These are phyloP conservation scores for Xanthoconium purpureum DNA, from an alignment of 768 basidiomycete species.

Conservation along the genomic window DNA sequence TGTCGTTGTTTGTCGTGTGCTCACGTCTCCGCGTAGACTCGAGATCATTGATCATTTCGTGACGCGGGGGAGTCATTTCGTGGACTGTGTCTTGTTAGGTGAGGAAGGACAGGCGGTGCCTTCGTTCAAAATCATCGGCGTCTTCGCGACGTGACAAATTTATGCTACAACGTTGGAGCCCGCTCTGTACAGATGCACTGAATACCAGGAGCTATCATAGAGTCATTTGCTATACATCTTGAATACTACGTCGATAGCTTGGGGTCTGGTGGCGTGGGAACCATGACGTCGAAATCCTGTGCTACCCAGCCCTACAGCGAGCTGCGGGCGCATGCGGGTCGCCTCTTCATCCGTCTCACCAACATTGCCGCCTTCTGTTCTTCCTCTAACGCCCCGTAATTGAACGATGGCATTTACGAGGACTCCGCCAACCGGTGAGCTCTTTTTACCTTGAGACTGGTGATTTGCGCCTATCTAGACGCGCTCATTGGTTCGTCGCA, in stretches of 20 bases:
- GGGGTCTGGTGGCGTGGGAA: conserved; percentile 22
- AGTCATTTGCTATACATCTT: neutral
- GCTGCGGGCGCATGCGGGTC: neutral
- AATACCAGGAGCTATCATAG: neutral
- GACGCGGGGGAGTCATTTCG: conserved; percentile 84
- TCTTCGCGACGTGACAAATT: conserved; percentile 66
- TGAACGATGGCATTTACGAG: conserved; percentile 16
- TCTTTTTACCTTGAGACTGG: no score
- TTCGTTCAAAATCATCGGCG: conserved; percentile 86
- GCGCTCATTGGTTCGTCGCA: neutral
- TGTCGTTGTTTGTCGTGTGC: neutral
- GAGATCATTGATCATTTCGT: conserved; percentile 86
- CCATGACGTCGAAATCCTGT: conserved; percentile 17
- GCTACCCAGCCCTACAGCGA: neutral
- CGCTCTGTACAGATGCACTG: neutral
- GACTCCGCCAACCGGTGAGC: conserved; percentile 14
- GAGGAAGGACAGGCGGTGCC: conserved; percentile 81
- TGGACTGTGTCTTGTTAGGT: conserved; percentile 86
- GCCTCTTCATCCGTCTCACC: neutral
- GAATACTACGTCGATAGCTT: neutral
- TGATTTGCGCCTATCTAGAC: neutral
- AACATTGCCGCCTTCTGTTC: neutral
- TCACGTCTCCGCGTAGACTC: conserved; percentile 46
- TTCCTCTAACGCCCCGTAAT: neutral
- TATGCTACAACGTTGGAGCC: neutral